These are phyloP conservation scores for Globisporangium carolinianum DNA, from an alignment of 352 stramenopile genomes.

Conservation along the genomic window DNA sequence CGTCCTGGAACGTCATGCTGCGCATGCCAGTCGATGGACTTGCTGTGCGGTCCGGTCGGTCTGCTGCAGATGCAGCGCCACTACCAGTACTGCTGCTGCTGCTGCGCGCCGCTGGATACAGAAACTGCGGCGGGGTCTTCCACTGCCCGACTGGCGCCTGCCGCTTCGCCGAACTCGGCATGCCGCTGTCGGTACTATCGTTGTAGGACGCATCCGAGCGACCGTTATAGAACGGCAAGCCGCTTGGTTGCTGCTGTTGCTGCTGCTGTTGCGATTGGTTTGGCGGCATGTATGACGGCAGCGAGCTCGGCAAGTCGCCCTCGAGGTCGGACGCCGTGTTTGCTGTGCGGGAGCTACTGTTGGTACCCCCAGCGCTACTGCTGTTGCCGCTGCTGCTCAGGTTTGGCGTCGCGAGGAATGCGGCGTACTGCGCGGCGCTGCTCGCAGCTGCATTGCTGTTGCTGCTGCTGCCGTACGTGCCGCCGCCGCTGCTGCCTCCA, in stretches of 20 bases:
- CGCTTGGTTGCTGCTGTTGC: slow-evolving; percentile 9
- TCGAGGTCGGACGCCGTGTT: slow-evolving; percentile 19
- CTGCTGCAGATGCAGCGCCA: not conserved
- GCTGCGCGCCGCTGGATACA: slow-evolving; percentile 17
- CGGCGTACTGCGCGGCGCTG: slow-evolving; percentile 11
- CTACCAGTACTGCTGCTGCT: not conserved
- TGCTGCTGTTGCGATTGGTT: slow-evolving; percentile 9
- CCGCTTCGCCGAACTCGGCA: slow-evolving; percentile 25
- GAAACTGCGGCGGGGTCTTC: slow-evolving; percentile 55
- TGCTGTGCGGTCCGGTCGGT: slow-evolving; percentile 7
- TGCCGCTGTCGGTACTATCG: slow-evolving; percentile 6
- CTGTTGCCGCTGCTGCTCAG: slow-evolving; percentile 2
- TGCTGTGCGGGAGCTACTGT: not conserved
- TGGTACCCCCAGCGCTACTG: not conserved
- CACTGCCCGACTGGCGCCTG: slow-evolving; percentile 50
- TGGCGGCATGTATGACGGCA: slow-evolving; percentile 67
- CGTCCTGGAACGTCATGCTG: slow-evolving; percentile 57
- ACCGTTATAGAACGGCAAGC: slow-evolving; percentile 26
- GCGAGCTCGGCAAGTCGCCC: slow-evolving; percentile 58
- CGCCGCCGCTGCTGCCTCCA: slow-evolving; percentile 1
- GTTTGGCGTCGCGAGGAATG: slow-evolving; percentile 6
- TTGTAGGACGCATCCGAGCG: slow-evolving; percentile 1
- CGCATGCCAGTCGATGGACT: slow-evolving; percentile 56
- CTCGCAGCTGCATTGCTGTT: not conserved
- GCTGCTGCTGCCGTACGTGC: slow-evolving; percentile 13